phyloP scores from a whole-genome alignment of 1,284 basidiomycete species.

The Tranzscheliella williamsii region DNA sequence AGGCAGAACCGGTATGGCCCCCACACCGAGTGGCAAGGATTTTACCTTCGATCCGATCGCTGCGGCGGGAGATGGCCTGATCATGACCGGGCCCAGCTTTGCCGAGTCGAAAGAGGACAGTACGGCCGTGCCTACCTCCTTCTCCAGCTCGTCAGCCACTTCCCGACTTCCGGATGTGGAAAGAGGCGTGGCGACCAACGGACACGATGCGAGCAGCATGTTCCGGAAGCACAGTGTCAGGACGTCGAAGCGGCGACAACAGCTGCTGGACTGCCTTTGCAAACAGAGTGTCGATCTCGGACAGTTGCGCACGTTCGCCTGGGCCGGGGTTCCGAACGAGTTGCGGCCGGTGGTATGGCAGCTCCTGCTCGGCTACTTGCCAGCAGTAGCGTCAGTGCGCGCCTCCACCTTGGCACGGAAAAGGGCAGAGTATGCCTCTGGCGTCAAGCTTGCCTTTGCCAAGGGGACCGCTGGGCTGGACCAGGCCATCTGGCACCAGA shows the following conservation, averaged over 20 bases:
- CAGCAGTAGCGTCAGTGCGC: constrained; percentile 78
- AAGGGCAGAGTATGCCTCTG: constrained; percentile 84
- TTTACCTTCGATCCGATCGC: constrained; percentile 51
- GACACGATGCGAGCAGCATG: background rate
- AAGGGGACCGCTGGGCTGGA: constrained; percentile 64
- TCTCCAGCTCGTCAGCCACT: constrained; percentile 6
- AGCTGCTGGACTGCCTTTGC: constrained; percentile 42
- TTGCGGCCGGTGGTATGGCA: constrained; percentile 93
- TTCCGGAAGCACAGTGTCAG: constrained; percentile 35
- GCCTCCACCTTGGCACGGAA: constrained; percentile 79
- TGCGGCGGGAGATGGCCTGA: constrained; percentile 50
- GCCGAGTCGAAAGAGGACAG: constrained; percentile 15
- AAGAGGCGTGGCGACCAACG: background rate
- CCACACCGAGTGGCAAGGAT: constrained; percentile 18
- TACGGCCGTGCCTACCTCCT: constrained; percentile 2
- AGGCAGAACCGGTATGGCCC: constrained; percentile 13
- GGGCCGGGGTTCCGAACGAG: constrained; percentile 88
- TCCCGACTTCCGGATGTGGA: background rate
- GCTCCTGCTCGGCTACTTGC: constrained; percentile 82
- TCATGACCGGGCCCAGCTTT: constrained; percentile 38
- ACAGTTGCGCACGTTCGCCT: constrained; percentile 85
- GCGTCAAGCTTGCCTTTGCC: constrained; percentile 89
- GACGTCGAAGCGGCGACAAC: constrained; percentile 37
- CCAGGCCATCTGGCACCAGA: constrained; percentile 59
- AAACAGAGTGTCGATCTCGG: constrained; percentile 62